Percentiles rank a stretch among this genome's conserved stretches.
Conservation (phyloP, 2,329 filamentous ascomycete species). For the Pseudogymnoascus destructans region DNA sequence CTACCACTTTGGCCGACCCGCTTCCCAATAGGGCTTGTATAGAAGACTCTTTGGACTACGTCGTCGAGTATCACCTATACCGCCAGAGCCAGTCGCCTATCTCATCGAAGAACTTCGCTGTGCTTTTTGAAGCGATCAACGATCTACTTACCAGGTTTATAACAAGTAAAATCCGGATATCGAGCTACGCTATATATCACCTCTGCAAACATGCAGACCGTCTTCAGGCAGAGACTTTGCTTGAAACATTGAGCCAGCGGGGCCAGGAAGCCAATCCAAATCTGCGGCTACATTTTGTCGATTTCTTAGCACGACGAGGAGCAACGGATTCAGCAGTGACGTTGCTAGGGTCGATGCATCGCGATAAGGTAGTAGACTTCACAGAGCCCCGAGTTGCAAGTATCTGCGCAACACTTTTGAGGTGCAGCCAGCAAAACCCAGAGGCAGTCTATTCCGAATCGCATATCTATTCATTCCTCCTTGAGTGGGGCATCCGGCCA, state of each 20-base stretch:
- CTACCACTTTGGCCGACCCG: conserved; percentile 17
- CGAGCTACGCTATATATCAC: neutral
- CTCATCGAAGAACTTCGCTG: neutral
- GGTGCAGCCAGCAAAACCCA: conserved; percentile 23
- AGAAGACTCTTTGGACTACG: conserved; percentile 18
- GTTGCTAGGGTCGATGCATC: conserved; percentile 30
- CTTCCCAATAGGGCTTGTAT: conserved; percentile 17
- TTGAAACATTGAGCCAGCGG: conserved; percentile 13
- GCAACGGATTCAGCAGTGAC: conserved; percentile 33
- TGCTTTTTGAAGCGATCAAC: neutral
- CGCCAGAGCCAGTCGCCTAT: neutral
- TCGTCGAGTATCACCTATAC: conserved; percentile 16
- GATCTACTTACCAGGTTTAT: neutral
- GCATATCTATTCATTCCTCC: conserved; percentile 40
- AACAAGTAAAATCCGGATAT: neutral
- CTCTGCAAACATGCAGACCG: neutral
- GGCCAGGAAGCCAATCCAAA: conserved; percentile 17
- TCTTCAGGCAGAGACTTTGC: conserved; percentile 14
- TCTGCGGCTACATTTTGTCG: conserved; percentile 22
- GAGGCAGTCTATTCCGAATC: conserved; percentile 36
- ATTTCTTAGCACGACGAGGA: conserved; percentile 28
- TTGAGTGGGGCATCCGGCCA: conserved; percentile 47
- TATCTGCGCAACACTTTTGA: conserved; percentile 36
- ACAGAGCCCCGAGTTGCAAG: conserved; percentile 37
- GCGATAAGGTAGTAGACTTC: conserved; percentile 32